Evolutionary conservation across 148 eudicot genomes (phyloP), one percentile per base, ranked within the genome.

Genomic region (Bassia scoparia): DNA sequence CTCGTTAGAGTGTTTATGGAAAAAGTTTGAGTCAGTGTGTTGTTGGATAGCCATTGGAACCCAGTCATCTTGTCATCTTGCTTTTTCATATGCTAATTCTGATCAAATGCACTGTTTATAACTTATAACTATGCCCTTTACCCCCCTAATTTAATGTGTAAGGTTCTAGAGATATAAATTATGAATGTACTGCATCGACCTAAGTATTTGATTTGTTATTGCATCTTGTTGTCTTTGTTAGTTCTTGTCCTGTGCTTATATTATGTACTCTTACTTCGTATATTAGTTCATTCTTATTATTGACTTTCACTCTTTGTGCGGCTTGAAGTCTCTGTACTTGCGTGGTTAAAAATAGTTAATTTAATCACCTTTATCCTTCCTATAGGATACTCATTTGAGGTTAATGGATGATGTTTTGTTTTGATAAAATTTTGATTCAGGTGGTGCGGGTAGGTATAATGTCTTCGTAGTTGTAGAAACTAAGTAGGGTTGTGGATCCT

Each of bases 401-500:
- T 63, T 11, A 3, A 35, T n/a, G 23, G 46, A 29, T 63, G n/a
- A 21, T 6, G 10, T 16, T 24, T 5, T 43, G 9, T 41, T 18
- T 6, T 65, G 49, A 41, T 5, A 65, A 30, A 43, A 23, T 13
- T 21, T 24, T 26, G 67, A 30, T 34, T n/a, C 8, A 75, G 34
- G 3, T 68, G 54, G 30, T 37, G 44, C 52, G 74, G 75, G 55
- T 8, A 37, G 63, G 65, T 20, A 21, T 14, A 64, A 1, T 61
- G 12, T 46, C 29, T 52, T 0, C 30, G 44, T 10, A 15, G 12
- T 24, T n/a, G 15, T 62, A 41, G 59, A 27, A 43, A 79, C 48
- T 69, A 61, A 62, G 30, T 80, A 48, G 73, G 76, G 65, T 59
- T 78, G 59, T 78, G 66, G 41, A 79, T 81, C 70, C 63, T 80